Base-by-base conservation (phyloP, 2,329 filamentous ascomycete genomes). In the Pseudogymnoascus sp. region DNA sequence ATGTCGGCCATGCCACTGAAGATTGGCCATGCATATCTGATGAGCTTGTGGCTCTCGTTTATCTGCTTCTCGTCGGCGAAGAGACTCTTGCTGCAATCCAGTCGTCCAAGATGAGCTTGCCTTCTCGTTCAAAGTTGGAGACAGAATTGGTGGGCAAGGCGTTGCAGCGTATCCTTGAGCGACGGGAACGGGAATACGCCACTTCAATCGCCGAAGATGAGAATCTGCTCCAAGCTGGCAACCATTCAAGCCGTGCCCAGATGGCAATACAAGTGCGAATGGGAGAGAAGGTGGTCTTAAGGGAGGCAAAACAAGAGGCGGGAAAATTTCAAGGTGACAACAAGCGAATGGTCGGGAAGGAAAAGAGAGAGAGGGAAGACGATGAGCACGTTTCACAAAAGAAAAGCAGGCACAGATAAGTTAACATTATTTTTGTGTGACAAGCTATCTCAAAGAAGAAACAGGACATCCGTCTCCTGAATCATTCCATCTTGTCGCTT, bases 251-350 rank as follows among this genome's bases (percentile, higher is more conserved):
- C 63, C 72, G 77, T 63, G 71, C 67, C 13, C 71, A 69, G 40
- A 86, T 87, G 82, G 86, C 86, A 0, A 70, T 83, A 42, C 76
- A 83, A 67, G 84, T 89, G 19, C 80, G 86, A 65, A 73, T 83
- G 4, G 86, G 86, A n/a, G 86, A 89, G 73, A 88, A 88, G 70
- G 75, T 79, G 67, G 78, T 89, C 3, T 67, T 88, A n/a, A 74
- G 75, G 62, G 74, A 78, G 66, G 74, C 82, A 1, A 75, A 78
- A 61, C 64, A 68, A 44, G 75, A 77, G 67, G 74, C 79, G 35
- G 61, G 35, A 19, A 63, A 65, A 9, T 73, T 72, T 42, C 38
- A 62, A 4, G 69, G 64, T 60, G 67, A 62, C 66, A 72, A 74
- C 60, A 72, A 69, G 64, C 70, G 68, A 67, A 76, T 75, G 73